Conservation (phyloP, 345 rosid species). For the Salix caprea region DNA sequence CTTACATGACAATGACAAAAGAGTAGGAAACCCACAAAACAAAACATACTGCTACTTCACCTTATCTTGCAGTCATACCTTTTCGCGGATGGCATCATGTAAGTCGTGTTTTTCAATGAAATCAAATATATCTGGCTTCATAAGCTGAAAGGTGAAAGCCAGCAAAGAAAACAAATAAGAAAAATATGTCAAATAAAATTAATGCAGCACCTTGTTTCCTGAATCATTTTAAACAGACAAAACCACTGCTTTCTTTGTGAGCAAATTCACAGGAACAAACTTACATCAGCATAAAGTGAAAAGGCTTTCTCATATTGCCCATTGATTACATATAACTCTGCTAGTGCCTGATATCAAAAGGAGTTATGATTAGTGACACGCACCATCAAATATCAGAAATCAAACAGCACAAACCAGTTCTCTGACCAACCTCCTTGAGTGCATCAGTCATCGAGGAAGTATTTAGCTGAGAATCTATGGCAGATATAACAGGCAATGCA, state of each 20-base stretch:
- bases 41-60: conserved; percentile 12
- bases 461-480: conserved; percentile 94
- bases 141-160: conserved; percentile 57
- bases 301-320: conserved; percentile 89
- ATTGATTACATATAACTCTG: conserved; percentile 82
- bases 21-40: background rate
- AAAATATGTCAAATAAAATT: conserved; percentile 13
- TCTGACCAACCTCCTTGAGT: conserved; percentile 73
- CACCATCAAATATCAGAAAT: conserved; percentile 16
- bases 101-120: conserved; percentile 78
- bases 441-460: conserved; percentile 92
- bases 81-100: conserved; percentile 80
- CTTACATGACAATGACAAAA: background rate
- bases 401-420: conserved; percentile 6
- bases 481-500: conserved; percentile 83
- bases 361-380: conserved; percentile 15
- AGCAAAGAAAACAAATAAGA: conserved; percentile 8
- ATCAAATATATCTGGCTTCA: conserved; percentile 85
- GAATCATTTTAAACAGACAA: background rate
- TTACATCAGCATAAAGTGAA: conserved; percentile 93
- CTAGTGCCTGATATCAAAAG: conserved; percentile 59
- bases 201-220: background rate
- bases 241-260: background rate
- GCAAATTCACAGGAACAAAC: conserved; percentile 24
- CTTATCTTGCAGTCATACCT: conserved; percentile 51